Evolutionary conservation across 345 rosid species (phyloP), one percentile per base, ranked within the genome.

Genomic region (Syzygium grande): DNA sequence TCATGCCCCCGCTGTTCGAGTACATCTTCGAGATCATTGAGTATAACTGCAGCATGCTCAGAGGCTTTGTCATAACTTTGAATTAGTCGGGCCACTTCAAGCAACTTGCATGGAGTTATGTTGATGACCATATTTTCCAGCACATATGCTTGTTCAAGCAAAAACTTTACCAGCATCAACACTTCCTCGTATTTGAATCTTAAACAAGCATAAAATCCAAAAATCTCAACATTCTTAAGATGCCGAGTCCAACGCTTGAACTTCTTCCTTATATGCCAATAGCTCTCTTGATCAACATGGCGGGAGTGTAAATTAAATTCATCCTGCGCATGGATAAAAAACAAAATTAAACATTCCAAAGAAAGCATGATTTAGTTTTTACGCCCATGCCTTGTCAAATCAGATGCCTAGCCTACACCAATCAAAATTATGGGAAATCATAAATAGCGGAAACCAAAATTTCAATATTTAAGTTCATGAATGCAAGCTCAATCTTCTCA

Each of bases 381-480:
- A 30, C 11, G 9, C 22, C 21, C 7, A 65, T 65, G 43, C 43
- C 43, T 38, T 16, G 38, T 19, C 6, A 19, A 65, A 17, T 65
- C 22, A 30, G 23, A 65, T 16, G 78, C 0, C 78, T 65, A 65
- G 78, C 22, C 43, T 65, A 15, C 22, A 65, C 2, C 30, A 30
- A 16, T 30, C 11, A 30, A 29, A 29, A 16, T 30, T 65, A 65
- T 11, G 30, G 43, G 22, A 65, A 65, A 15, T 30, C 23, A 2
- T 65, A 30, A 30, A 8, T 22, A 65, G 30, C 0, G 43, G 22
- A 30, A 65, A 65, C 78, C 77, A 7, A 65, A 2, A 0, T 65
- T 15, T 65, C 0, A 0, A 29, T 15, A 0, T 3, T 65, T 7
- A 41, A 29, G 78, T 65, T 30, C 22, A 16, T 30, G 0, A 65